Evolutionary conservation across 768 basidiomycete genomes (phyloP).

Genomic region (Rhizopogon vinicolor): DNA sequence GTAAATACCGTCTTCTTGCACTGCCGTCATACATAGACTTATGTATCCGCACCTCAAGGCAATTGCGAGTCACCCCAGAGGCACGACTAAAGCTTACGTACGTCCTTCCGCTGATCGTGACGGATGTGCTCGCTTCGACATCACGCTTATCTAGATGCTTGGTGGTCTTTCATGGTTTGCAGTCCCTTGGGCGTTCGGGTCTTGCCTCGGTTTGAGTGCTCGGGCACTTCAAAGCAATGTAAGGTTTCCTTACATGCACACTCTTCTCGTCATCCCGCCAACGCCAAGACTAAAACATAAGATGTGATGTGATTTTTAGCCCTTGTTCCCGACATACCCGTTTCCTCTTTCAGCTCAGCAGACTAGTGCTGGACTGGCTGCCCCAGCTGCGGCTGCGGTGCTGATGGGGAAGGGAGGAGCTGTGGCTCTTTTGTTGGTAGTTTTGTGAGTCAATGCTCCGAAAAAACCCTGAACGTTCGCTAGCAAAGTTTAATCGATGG

Average conservation of each 20-base stretch:
- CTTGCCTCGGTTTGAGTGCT: slow-evolving; percentile 25
- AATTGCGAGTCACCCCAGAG: slow-evolving; percentile 29
- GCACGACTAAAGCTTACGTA: slow-evolving; percentile 32
- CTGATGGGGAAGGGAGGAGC: slow-evolving; percentile 32
- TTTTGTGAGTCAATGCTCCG: slow-evolving; percentile 14
- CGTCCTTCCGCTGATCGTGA: not conserved
- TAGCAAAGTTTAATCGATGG: not conserved
- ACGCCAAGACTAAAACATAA: not conserved
- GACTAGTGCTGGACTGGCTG: slow-evolving; percentile 22
- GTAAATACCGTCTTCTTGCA: slow-evolving; percentile 9
- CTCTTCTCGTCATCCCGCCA: not conserved
- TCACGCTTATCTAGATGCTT: slow-evolving; percentile 25
- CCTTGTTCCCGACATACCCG: slow-evolving; percentile 34
- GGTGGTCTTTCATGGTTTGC: slow-evolving; percentile 36
- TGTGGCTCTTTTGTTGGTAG: slow-evolving; percentile 26
- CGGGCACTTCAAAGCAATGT: slow-evolving; percentile 14
- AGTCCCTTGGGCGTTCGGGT: slow-evolving; percentile 28
- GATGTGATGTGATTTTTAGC: slow-evolving; percentile 10
- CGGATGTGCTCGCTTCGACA: not conserved
- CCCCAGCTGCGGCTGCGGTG: slow-evolving; percentile 27
- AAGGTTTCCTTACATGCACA: not conserved
- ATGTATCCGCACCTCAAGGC: slow-evolving; percentile 16
- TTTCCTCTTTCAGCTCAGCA: slow-evolving; percentile 6
- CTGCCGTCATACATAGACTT: not conserved
- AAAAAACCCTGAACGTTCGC: not conserved